Conservation (phyloP, 2,329 filamentous ascomycete genomes). For the Fusarium miscanthi region DNA sequence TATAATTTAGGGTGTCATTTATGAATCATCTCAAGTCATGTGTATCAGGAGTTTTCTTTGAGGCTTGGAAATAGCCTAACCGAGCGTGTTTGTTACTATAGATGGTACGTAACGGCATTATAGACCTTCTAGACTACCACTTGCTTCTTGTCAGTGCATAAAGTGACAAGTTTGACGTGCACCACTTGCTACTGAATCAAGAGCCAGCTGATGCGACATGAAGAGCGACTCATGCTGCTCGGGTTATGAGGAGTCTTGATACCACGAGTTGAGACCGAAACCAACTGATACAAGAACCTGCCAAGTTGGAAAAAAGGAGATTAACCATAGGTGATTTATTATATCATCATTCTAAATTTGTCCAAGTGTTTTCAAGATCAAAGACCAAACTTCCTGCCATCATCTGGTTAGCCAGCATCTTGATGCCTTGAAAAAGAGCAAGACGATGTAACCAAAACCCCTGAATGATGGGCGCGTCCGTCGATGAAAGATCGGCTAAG, state of each 20-base stretch:
- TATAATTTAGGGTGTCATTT: constrained; percentile 38
- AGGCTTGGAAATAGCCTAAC: not conserved
- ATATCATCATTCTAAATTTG: not conserved
- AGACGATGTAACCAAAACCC: constrained; percentile 34
- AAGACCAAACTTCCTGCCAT: not conserved
- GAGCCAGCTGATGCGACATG: not conserved
- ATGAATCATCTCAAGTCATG: constrained; percentile 17
- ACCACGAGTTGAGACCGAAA: not conserved
- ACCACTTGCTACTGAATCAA: not conserved
- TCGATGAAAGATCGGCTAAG: constrained; percentile 22
- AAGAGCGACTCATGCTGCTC: not conserved
- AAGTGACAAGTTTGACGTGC: not conserved
- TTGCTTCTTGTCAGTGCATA: not conserved
- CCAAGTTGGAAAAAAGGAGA: too few relatives aligned
- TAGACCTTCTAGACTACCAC: constrained; percentile 21
- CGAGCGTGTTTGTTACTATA: constrained; percentile 23
- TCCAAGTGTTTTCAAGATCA: not conserved
- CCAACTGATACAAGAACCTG: not conserved
- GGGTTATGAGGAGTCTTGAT: not conserved
- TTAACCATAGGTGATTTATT: too few relatives aligned
- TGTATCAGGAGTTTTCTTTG: constrained; percentile 25
- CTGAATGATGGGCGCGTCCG: constrained; percentile 8
- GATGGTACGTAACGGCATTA: constrained; percentile 27
- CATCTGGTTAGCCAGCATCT: constrained; percentile 6
- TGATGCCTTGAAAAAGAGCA: constrained; percentile 1